Conservation (phyloP, 2,329 filamentous ascomycete genomes). For the Neopestalotiopsis sp. region DNA sequence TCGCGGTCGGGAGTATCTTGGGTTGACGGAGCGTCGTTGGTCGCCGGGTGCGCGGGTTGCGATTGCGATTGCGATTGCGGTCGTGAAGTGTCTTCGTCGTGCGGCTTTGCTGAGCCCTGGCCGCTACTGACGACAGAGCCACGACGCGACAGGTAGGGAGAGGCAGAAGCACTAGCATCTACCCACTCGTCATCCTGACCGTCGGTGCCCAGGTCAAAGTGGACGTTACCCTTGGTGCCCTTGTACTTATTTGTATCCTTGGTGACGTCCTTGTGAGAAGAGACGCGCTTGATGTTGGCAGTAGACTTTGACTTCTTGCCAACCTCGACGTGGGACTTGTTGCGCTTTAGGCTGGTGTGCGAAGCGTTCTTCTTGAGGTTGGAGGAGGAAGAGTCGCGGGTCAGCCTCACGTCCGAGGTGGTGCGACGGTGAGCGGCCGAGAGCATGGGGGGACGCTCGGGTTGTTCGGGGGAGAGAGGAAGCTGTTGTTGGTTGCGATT, state of each 20-base stretch:
- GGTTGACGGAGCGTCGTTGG: slow-evolving; percentile 21
- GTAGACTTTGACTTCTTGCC: slow-evolving; percentile 55
- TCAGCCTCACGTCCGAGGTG: slow-evolving; percentile 56
- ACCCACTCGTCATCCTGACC: slow-evolving; percentile 60
- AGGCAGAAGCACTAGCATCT: slow-evolving; percentile 68
- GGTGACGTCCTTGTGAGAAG: slow-evolving; percentile 52
- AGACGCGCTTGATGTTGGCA: slow-evolving; percentile 57
- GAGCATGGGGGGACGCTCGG: slow-evolving; percentile 41
- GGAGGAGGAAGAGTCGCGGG: slow-evolving; percentile 47
- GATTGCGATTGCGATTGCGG: slow-evolving; percentile 37
- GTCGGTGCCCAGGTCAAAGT: slow-evolving; percentile 66
- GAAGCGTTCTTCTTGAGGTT: slow-evolving; percentile 59
- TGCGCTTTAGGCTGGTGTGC: slow-evolving; percentile 62
- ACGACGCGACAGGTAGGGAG: slow-evolving; percentile 59
- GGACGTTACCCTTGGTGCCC: slow-evolving; percentile 56
- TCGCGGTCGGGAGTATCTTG: slow-evolving; percentile 43
- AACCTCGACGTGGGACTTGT: slow-evolving; percentile 63
- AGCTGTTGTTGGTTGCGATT: slow-evolving; percentile 41
- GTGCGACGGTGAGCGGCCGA: slow-evolving; percentile 50
- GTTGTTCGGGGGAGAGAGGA: slow-evolving; percentile 34
- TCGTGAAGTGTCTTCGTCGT: slow-evolving; percentile 35
- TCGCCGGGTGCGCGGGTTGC: slow-evolving; percentile 32
- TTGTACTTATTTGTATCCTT: slow-evolving; percentile 41
- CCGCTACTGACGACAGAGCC: slow-evolving; percentile 55
- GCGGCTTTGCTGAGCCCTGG: slow-evolving; percentile 49